These are phyloP conservation scores for Phaeosphaeriaceae sp. DNA, from an alignment of 2,329 filamentous ascomycete genomes.

Conservation along the genomic window DNA sequence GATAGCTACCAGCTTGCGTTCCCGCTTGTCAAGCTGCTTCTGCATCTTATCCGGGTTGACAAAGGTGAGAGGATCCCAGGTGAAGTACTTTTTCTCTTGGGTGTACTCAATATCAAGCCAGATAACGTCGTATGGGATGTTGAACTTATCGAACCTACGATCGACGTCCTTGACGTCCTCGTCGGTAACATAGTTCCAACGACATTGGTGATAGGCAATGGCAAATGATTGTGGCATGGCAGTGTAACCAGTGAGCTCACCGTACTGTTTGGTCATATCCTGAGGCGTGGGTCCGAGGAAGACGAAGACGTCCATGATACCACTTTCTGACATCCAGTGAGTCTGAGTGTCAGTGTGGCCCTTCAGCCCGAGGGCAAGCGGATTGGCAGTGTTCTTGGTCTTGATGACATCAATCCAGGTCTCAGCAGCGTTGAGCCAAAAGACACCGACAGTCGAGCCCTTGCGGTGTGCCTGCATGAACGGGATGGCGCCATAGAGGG, in stretches of 20 bases:
- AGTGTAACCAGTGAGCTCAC: slow-evolving; percentile 89
- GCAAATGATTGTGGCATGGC: slow-evolving; percentile 91
- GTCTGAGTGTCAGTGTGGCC: slow-evolving; percentile 81
- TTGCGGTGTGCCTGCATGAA: slow-evolving; percentile 98
- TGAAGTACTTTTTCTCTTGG: slow-evolving; percentile 97
- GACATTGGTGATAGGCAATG: slow-evolving; percentile 94
- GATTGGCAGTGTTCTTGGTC: slow-evolving; percentile 74
- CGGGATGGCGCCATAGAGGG: slow-evolving; percentile 94
- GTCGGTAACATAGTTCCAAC: slow-evolving; percentile 98
- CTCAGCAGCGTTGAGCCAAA: slow-evolving; percentile 97
- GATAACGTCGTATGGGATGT: slow-evolving; percentile 97
- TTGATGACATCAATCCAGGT: slow-evolving; percentile 98
- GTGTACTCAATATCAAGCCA: slow-evolving; percentile 99
- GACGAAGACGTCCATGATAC: slow-evolving; percentile 89
- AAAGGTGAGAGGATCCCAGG: slow-evolving; percentile 91
- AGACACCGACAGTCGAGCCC: slow-evolving; percentile 90
- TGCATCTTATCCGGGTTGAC: slow-evolving; percentile 86
- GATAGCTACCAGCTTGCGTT: slow-evolving; percentile 89
- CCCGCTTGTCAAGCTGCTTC: slow-evolving; percentile 81
- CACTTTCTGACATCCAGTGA: slow-evolving; percentile 96
- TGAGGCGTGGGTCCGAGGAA: slow-evolving; percentile 88
- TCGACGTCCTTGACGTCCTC: slow-evolving; percentile 98
- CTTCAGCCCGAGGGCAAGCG: slow-evolving; percentile 73
- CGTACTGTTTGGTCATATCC: slow-evolving; percentile 82
- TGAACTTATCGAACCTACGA: slow-evolving; percentile 91